Evolutionary conservation across 257 asterid species (phyloP), one percentile per base, ranked within the genome.

Genomic region (Rhazya stricta): DNA sequence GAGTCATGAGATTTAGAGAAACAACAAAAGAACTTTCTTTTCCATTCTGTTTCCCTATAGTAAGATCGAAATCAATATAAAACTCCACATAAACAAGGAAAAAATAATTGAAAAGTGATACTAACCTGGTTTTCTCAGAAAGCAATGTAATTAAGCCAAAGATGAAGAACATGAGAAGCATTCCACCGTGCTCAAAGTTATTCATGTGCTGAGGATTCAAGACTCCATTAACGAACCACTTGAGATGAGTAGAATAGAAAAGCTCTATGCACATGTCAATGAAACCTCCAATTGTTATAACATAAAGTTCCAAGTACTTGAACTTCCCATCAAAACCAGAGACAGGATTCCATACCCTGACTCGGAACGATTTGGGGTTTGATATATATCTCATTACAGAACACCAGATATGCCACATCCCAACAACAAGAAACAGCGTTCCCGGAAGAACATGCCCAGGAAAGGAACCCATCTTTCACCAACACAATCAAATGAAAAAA

Each of bases 111-210:
- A 86, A 77, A 36, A 76, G 76, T 63, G 78, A 58, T 57, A 76
- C 84, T 80, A 61, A 91, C 98, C 99, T 88, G 75, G 96, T 91
- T 82, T 80, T 92, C 87, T 90, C 96, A 1, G 97, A 89, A 56
- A 95, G 84, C 70, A 95, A 79, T 5, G 91, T 72, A n/a, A 88
- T 81, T 56, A 92, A 32, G 32, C 96, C 99, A 30, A 92, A 91
- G 81, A 90, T 71, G 85, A 92, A 88, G 92, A 92, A 95, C 99
- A 92, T 91, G 78, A 95, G 91, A 67, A 95, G 90, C 98, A 95
- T 95, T 12, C 99, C 99, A 1, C 96, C 85, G 81, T 95, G 99
- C 88, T 95, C 99, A 67, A 95, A 95, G 80, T 95, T 86, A 81
- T 95, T 95, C 97, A 92, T 89, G 72, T 92, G 99, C 58, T 82